Percentiles rank a stretch among this genome's conserved stretches.
Evolutionary conservation across 2,329 filamentous ascomycete species (phyloP).

Genomic region (Penicillium sp.): DNA sequence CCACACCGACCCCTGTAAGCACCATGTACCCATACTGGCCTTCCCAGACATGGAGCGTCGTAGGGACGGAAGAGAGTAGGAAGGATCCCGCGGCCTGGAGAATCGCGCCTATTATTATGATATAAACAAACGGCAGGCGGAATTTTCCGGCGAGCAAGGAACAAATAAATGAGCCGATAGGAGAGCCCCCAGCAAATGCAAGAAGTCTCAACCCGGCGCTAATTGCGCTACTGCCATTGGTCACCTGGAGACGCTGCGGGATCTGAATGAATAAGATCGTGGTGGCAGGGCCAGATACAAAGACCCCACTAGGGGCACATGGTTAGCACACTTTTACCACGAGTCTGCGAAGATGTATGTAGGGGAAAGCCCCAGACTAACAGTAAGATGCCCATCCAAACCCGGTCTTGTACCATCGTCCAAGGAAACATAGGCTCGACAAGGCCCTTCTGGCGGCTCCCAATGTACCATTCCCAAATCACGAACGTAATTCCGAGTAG

Average conservation of each 20-base stretch:
- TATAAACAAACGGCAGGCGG: conserved; percentile 22
- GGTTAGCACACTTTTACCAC: conserved; percentile 10
- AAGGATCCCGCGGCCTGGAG: conserved; percentile 25
- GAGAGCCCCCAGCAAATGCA: conserved; percentile 23
- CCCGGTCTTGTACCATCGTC: not conserved
- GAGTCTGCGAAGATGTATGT: conserved; percentile 8
- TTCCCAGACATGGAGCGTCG: conserved; percentile 24
- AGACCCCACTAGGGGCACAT: not conserved
- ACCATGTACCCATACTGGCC: conserved; percentile 28
- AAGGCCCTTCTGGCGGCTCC: not conserved
- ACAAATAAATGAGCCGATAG: conserved; percentile 23
- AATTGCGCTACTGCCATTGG: conserved; percentile 26
- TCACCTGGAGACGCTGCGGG: conserved; percentile 31
- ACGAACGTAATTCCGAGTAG: not conserved
- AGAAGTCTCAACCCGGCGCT: conserved; percentile 28
- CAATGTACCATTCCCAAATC: conserved; percentile 18
- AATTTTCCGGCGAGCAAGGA: conserved; percentile 19
- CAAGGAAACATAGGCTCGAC: conserved; percentile 26
- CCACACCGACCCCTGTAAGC: conserved; percentile 22
- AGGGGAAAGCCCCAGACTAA: conserved; percentile 3
- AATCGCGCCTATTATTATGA: conserved; percentile 19
- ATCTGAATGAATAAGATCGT: conserved; percentile 26
- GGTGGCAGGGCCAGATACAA: conserved; percentile 27
- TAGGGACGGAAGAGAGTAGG: conserved; percentile 19
- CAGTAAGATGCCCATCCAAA: not conserved